Evolutionary conservation across 129 eudicot genomes (phyloP), one percentile per base, ranked within the genome.

Genomic region (Flaveria sonorensis): DNA sequence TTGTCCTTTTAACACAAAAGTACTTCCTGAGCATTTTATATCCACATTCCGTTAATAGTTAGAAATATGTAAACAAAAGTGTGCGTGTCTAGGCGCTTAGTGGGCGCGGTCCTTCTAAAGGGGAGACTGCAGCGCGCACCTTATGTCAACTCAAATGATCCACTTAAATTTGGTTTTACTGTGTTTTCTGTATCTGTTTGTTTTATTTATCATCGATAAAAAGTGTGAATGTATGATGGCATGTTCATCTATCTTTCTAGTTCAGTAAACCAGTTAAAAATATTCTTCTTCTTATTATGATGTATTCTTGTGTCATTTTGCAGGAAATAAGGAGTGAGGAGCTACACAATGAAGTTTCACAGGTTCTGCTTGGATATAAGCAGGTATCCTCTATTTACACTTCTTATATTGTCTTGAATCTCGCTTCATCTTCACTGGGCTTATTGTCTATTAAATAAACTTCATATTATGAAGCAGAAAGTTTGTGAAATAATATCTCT

Each of bases 321-420:
- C 86, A 93, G 98, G 98, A 90, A 87, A 93, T 93, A 65, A 87
- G 89, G 79, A 93, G 96, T 2, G 89, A 91, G 88, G 97, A 90
- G 74, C 77, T 93, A 72, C 97, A 86, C 76, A 87, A 85, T 81
- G 98, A 93, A 66, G 90, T 93, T 51, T 79, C 88, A 68, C 96
- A 90, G 71, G 98, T 93, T 73, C 85, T 93, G 70, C 92, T 85
- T 64, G 98, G 97, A 39, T 93, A 93, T 87, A 93, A 93, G 81
- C 97, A 93, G 88, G 98, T 93, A 77, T 63, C 83, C n/a, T 21
- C 26, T 59, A 42, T 66, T 3, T 81, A 23, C 7, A 26, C 26
- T 4, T 39, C 47, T 39, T 5, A 8, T 65, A 11, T 10, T 53
- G 60, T 53, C 21, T 53, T 53, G 60, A 53, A 53, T 45, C 50